Evolutionary conservation across 106 monocot genomes (phyloP).

Genomic region (Ottelia alismoides): DNA sequence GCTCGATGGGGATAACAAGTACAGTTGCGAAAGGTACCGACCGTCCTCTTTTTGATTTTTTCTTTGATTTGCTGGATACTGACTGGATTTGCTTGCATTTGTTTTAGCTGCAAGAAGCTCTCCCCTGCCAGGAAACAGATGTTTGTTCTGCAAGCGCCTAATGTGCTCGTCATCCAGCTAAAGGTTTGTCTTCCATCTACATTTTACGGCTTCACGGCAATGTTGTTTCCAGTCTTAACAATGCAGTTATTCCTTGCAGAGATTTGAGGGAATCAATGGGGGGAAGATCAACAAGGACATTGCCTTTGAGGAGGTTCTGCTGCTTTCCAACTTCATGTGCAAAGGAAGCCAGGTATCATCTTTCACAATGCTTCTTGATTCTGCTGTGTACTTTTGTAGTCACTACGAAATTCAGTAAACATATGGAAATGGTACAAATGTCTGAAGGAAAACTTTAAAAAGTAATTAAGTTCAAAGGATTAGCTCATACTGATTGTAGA

Average conservation of each 20-base stretch:
- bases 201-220: not conserved
- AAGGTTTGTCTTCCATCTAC: constrained; percentile 44
- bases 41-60: not conserved
- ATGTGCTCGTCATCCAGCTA: constrained; percentile 94
- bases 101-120: constrained; percentile 75
- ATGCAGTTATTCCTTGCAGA: constrained; percentile 28
- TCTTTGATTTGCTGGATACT: not conserved
- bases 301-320: constrained; percentile 69
- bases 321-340: constrained; percentile 71
- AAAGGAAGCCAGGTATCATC: constrained; percentile 56
- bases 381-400: too few relatives aligned
- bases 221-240: not conserved
- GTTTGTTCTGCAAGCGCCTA: constrained; percentile 69
- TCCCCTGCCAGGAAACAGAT: constrained; percentile 81
- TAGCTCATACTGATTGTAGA: too few relatives aligned
- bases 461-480: too few relatives aligned
- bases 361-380: too few relatives aligned
- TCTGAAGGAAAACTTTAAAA: too few relatives aligned
- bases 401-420: too few relatives aligned
- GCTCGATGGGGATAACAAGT: constrained; percentile 82
- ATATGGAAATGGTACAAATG: too few relatives aligned
- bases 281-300: constrained; percentile 79
- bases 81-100: not conserved
- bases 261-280: constrained; percentile 81
- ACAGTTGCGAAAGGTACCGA: constrained; percentile 66